A percentile compares a stretch with the other conserved stretches of the same genome.
These are phyloP conservation scores for Oropetium thomaeum DNA, from an alignment of 176 grass and related monocot genomes.

Conservation along the genomic window DNA sequence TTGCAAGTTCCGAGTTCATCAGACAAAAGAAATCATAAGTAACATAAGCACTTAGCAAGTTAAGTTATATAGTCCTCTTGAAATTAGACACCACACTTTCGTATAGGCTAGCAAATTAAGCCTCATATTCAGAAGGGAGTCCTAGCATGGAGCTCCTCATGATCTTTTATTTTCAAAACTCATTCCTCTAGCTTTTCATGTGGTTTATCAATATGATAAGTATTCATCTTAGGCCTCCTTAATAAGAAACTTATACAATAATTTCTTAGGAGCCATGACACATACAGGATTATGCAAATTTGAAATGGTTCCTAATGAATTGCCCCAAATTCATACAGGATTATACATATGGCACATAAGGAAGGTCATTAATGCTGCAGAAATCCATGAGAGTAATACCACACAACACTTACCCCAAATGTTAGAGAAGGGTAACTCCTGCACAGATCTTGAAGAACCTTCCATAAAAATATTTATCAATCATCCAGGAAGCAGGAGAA, in stretches of 20 bases:
- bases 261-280: neutral
- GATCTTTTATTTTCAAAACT: neutral
- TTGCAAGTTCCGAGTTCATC: neutral
- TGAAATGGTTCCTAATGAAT: too few species aligned
- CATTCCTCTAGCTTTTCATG: neutral
- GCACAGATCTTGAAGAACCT: conserved; percentile 63
- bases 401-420: conserved; percentile 51
- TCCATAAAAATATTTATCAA: conserved; percentile 8
- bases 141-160: neutral
- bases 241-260: neutral
- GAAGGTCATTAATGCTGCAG: neutral
- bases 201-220: neutral
- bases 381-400: neutral
- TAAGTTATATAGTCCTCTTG: neutral
- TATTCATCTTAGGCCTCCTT: neutral
- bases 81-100: neutral
- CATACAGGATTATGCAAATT: too few species aligned
- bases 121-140: neutral
- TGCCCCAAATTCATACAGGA: too few species aligned
- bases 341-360: neutral
- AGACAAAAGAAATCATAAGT: neutral
- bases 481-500: neutral
- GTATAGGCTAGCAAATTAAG: too few species aligned
- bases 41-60: neutral
- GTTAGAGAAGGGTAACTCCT: conserved; percentile 64